phyloP scores from a whole-genome alignment of 2,329 filamentous ascomycete species.

The Epichloe sibirici region DNA sequence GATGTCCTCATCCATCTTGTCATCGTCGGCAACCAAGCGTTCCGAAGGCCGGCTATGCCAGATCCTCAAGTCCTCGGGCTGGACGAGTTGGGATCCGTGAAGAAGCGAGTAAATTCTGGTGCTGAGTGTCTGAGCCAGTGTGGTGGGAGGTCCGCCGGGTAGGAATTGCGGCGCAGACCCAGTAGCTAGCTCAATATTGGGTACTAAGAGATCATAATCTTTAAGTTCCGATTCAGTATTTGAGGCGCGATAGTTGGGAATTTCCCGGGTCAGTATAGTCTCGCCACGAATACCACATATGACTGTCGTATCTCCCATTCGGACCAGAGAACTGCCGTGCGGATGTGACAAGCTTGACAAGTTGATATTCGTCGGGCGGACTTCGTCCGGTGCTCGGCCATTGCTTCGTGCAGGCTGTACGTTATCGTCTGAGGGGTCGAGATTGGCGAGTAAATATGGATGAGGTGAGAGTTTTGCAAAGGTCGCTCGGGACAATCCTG shows the following conservation, averaged over 20 bases:
- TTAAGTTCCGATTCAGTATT: conserved; percentile 35
- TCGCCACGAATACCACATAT: conserved; percentile 88
- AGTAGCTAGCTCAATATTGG: conserved; percentile 86
- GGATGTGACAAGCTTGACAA: conserved; percentile 76
- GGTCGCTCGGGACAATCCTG: conserved; percentile 46
- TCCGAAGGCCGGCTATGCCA: conserved; percentile 45
- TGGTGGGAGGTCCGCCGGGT: conserved; percentile 69
- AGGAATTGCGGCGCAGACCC: conserved; percentile 79
- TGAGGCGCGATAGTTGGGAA: conserved; percentile 50
- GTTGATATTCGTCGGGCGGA: conserved; percentile 65
- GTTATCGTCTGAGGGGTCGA: conserved; percentile 46
- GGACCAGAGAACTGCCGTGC: conserved; percentile 79
- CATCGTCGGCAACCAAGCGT: conserved; percentile 33
- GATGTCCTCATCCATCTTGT: conserved; percentile 25
- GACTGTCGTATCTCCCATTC: conserved; percentile 82
- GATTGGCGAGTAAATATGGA: conserved; percentile 80
- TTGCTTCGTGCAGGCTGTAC: conserved; percentile 58
- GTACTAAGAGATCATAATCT: conserved; percentile 67
- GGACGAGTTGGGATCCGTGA: conserved; percentile 56
- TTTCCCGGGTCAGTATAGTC: conserved; percentile 62
- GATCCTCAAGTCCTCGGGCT: conserved; percentile 59
- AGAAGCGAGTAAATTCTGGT: conserved; percentile 68
- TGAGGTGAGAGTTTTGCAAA: conserved; percentile 86
- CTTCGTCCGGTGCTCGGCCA: conserved; percentile 58
- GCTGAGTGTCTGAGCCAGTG: conserved; percentile 73